Base-by-base conservation (phyloP, 2,329 filamentous ascomycete genomes). In the Phialophora expanda region DNA sequence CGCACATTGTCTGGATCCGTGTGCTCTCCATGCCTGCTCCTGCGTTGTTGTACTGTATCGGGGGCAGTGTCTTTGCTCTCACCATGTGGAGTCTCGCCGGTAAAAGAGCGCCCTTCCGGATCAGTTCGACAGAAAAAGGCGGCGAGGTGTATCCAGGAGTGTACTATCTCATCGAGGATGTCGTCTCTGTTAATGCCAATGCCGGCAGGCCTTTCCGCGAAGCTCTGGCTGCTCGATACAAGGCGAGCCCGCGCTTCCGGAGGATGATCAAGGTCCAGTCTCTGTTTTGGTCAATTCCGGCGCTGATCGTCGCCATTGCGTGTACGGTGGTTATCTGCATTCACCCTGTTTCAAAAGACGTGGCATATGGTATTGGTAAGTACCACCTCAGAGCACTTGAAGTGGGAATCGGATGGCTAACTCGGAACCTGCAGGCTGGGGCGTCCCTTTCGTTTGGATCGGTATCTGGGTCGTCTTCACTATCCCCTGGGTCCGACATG, bases 101-200 rank as follows among this genome's bases (percentile, higher is more conserved):
- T n/a, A 76, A 73, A 67, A 79, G 78, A 71, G 71, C 71, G 22
- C 87, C 86, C 0, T 88, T 87, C 72, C 84, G 86, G 54, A 86
- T 90, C 67, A 89, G 86, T 61, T 89, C 87, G 1, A 86, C 86
- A 0, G 82, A 82, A 0, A 88, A 87, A 72, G 87, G 87, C 20
- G 82, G 81, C 17, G 78, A 75, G 4, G 84, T 89, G 64, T 82
- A 84, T 2, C 88, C 88, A 0, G 83, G 86, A 2, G 81, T 85
- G 1, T 88, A 89, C 70, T 88, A 88, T 57, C 81, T 90, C 32
- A 85, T 90, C 28, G 88, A 90, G 75, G 88, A 90, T 71, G 82
- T 89, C 26, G 83, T 89, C 14, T 87, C 86, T 4, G 88, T 90
- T 48, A 89, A 90, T 72, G 88, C 86, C 22, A 84, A 82, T 3